Percentiles rank a stretch among this genome's conserved stretches.
Evolutionary conservation across 306 rosid genomes (phyloP).

Genomic region (Trifolium repens): DNA sequence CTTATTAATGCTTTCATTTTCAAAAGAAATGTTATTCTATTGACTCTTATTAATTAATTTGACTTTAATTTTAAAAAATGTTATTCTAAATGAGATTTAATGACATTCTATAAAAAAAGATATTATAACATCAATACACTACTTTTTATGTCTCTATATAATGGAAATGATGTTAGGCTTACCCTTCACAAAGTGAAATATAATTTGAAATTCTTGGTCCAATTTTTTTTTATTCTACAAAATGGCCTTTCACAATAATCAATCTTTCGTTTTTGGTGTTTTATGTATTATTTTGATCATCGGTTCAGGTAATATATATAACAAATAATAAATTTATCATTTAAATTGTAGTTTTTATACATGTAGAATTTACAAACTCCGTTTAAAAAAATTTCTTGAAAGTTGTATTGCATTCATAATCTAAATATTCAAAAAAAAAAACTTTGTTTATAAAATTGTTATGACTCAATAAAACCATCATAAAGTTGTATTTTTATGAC

Average conservation of each 20-base stretch:
- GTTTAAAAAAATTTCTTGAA: no score
- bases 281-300: neutral
- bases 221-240: no score
- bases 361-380: neutral
- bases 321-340: neutral
- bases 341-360: neutral
- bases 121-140: no score
- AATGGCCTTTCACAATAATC: neutral
- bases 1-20: no score
- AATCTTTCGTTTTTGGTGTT: neutral
- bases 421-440: no score
- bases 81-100: neutral
- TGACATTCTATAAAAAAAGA: neutral
- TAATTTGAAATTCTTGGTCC: neutral
- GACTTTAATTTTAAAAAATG: no score
- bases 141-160: neutral
- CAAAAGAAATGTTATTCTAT: no score
- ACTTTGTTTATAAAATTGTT: no score
- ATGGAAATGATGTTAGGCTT: neutral
- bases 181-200: neutral
- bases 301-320: neutral
- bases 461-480: no score
- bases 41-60: no score
- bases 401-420: neutral
- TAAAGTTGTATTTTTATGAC: no score